Evolutionary conservation across 371 early-diverging fungal species (phyloP), one percentile per base, ranked within the genome.

Genomic region (Amoeboaphelidium occidentale): DNA sequence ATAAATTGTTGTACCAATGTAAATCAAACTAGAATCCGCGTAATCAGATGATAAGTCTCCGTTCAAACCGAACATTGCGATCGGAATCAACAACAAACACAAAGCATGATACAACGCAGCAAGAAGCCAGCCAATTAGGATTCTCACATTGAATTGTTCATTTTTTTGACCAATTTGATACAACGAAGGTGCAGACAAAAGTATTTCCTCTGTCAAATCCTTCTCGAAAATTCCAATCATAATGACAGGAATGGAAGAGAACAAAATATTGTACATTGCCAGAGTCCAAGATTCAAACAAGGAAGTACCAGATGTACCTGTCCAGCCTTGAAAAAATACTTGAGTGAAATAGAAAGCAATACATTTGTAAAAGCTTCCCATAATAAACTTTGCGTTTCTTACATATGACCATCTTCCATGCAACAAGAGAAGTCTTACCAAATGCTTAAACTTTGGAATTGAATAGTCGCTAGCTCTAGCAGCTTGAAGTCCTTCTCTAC

Each of bases 221-320:
- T 62, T 65, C 53, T 86, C 87, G 55, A 84, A 79, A 46, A 78
- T 69, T 24, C 85, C 87, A 17, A 84, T 68, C 3, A 80, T 68
- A 28, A 85, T 61, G 1, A 81, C 79, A 0, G 84, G 84, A 52
- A 85, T 63, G 3, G 78, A 69, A 12, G 81, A 75, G 55, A 84
- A 87, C 42, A 77, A 50, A 25, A 80, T 75, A 62, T 85, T 85
- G 68, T 84, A 87, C 57, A 80, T 64, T 4, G 78, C 68, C 25
- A 78, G 65, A 0, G 80, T 77, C 75, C 79, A 81, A 39, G 68
- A 66, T 57, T 83, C 81, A 54, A 76, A 82, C 32, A 85, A 24
- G 23, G 46, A 32, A 24, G 23, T 25, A 25, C 43, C 21, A 45
- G 23, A 25, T 14, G 23, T 3, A n/a, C 12, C 17, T 43, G 23